A percentile compares a stretch with the other conserved stretches of the same genome.
These are phyloP conservation scores for Sideroxylon spinosum DNA, from an alignment of 179 eudicot species.

Conservation along the genomic window DNA sequence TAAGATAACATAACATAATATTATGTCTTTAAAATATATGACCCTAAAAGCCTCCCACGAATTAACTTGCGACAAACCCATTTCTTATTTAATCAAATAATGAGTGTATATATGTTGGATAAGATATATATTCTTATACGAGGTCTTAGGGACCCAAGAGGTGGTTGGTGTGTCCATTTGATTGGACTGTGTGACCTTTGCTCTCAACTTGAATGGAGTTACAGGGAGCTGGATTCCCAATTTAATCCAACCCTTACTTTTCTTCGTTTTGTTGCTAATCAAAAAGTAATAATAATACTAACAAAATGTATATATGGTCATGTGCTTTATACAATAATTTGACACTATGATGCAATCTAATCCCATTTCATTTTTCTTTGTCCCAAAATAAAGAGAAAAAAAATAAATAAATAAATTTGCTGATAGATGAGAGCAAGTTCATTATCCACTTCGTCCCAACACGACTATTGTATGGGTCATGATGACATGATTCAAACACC, in stretches of 20 bases:
- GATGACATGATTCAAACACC: conserved; percentile 13
- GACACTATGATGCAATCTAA: too few relatives aligned
- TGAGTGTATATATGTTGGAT: not conserved
- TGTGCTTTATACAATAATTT: too few relatives aligned
- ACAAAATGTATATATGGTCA: too few relatives aligned
- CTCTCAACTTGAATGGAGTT: conserved; percentile 10
- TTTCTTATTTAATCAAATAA: not conserved
- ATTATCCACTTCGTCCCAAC: conserved; percentile 12
- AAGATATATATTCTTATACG: not conserved
- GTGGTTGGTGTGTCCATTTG: not conserved
- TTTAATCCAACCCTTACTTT: conserved; percentile 9
- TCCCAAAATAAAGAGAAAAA: too few relatives aligned
- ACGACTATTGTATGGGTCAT: not conserved
- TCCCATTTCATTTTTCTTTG: too few relatives aligned
- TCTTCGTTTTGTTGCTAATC: not conserved
- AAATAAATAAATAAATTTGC: not conserved
- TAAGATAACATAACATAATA: not conserved
- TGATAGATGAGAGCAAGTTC: conserved; percentile 19
- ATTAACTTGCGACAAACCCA: not conserved
- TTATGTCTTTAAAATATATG: too few relatives aligned
- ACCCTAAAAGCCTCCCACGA: too few relatives aligned
- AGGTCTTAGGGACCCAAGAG: not conserved
- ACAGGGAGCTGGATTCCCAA: not conserved
- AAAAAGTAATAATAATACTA: too few relatives aligned
- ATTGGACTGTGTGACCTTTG: conserved; percentile 5